Conservation (phyloP, 257 asterid species). For the Nicotiana noctiflora region DNA sequence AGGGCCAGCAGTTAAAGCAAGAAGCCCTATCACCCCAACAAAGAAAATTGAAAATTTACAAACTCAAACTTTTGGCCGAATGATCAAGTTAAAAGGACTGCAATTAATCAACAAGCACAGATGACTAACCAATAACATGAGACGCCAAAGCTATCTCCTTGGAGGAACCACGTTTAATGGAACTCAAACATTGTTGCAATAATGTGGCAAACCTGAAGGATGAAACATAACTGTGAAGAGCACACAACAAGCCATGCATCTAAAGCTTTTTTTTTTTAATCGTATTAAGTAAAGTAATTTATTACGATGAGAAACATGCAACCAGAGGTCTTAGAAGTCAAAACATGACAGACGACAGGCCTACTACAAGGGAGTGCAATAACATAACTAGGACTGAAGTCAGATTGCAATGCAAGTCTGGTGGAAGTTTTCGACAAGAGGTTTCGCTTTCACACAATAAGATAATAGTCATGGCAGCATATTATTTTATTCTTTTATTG, state of each 20-base stretch:
- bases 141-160: constrained; percentile 86
- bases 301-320: background rate
- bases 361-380: background rate
- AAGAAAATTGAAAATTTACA: background rate
- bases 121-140: constrained; percentile 63
- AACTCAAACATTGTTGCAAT: constrained; percentile 69
- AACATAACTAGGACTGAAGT: background rate
- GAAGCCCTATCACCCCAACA: constrained; percentile 46
- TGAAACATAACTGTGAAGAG: constrained; percentile 1
- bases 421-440: background rate
- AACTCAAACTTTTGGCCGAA: background rate
- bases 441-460: background rate
- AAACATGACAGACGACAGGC: background rate
- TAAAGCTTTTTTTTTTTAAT: background rate
- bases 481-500: background rate
- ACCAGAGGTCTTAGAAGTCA: background rate
- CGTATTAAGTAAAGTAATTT: background rate
- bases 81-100: background rate
- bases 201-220: constrained; percentile 73
- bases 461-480: background rate
- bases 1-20: constrained; percentile 82
- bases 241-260: background rate
- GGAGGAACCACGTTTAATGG: constrained; percentile 81
- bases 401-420: background rate
- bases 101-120: background rate